These are phyloP conservation scores for Chaetoscypha palmicola DNA, from an alignment of 2,329 filamentous ascomycete genomes.

Conservation along the genomic window DNA sequence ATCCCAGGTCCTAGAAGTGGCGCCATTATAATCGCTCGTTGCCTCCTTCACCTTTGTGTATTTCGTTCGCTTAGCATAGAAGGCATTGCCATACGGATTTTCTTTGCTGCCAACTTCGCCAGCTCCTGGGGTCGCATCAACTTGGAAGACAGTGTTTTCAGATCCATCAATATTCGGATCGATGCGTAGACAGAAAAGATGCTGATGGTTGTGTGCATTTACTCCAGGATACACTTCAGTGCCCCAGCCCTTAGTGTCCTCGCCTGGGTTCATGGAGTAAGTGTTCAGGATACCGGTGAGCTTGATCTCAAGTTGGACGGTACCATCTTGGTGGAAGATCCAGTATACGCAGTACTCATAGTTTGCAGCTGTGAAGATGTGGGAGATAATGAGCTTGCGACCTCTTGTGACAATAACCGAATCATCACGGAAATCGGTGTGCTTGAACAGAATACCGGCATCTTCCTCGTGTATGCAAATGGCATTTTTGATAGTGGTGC, in stretches of 20 bases:
- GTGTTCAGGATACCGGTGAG: slow-evolving; percentile 92
- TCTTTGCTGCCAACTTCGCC: slow-evolving; percentile 72
- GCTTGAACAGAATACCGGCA: slow-evolving; percentile 85
- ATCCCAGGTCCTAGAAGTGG: slow-evolving; percentile 79
- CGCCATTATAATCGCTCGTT: slow-evolving; percentile 73
- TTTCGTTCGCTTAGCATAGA: slow-evolving; percentile 78
- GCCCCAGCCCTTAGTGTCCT: slow-evolving; percentile 81
- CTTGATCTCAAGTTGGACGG: slow-evolving; percentile 85
- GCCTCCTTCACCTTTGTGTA: slow-evolving; percentile 62
- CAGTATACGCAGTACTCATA: slow-evolving; percentile 89
- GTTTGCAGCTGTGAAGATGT: slow-evolving; percentile 92
- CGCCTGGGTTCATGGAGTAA: slow-evolving; percentile 70
- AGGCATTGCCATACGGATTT: slow-evolving; percentile 87
- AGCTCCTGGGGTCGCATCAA: slow-evolving; percentile 64
- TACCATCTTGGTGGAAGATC: slow-evolving; percentile 90
- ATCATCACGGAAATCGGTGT: slow-evolving; percentile 87
- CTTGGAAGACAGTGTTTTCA: slow-evolving; percentile 77
- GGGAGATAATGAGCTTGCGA: slow-evolving; percentile 78
- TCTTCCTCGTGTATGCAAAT: slow-evolving; percentile 96
- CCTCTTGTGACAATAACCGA: slow-evolving; percentile 80
- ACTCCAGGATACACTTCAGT: slow-evolving; percentile 86
- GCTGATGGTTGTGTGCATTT: slow-evolving; percentile 94
- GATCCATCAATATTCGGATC: slow-evolving; percentile 83
- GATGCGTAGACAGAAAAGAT: slow-evolving; percentile 84
- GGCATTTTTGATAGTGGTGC: slow-evolving; percentile 82